These are phyloP conservation scores for Leishmania amazonensis DNA, from an alignment of 208 protist species.

Conservation along the genomic window DNA sequence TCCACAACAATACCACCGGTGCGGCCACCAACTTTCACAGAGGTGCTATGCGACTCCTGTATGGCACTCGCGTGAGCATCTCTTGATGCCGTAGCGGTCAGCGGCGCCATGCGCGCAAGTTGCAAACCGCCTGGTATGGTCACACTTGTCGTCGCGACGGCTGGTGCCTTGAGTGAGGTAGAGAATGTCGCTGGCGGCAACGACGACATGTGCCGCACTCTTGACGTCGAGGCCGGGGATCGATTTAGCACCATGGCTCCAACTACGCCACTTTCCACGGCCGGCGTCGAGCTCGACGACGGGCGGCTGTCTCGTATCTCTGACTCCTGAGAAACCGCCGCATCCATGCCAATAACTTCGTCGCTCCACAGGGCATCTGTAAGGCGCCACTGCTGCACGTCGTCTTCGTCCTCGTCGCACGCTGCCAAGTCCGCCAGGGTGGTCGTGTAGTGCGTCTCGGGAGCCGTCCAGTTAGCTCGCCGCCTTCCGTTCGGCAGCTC, in stretches of 20 bases:
- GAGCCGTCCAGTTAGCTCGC: slow-evolving; percentile 32
- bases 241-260: not conserved
- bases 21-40: not conserved
- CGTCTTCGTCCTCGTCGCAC: slow-evolving; percentile 21
- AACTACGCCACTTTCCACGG: not conserved
- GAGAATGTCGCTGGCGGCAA: not conserved
- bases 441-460: slow-evolving; percentile 35
- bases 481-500: slow-evolving; percentile 26
- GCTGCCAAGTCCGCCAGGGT: slow-evolving; percentile 21
- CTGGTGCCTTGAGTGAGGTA: not conserved
- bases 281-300: not conserved
- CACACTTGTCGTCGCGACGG: not conserved
- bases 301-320: not conserved
- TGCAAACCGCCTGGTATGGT: not conserved
- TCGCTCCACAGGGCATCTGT: not conserved
- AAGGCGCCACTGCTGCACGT: not conserved
- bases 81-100: not conserved
- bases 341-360: not conserved
- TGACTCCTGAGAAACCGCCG: not conserved
- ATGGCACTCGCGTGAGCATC: not conserved
- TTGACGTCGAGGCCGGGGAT: not conserved
- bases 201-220: not conserved
- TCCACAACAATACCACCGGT: slow-evolving; percentile 29
- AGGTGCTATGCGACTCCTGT: slow-evolving; percentile 1
- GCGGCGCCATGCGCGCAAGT: not conserved